Evolutionary conservation across 306 rosid genomes (phyloP).

Genomic region (Boehmeria nivea): DNA sequence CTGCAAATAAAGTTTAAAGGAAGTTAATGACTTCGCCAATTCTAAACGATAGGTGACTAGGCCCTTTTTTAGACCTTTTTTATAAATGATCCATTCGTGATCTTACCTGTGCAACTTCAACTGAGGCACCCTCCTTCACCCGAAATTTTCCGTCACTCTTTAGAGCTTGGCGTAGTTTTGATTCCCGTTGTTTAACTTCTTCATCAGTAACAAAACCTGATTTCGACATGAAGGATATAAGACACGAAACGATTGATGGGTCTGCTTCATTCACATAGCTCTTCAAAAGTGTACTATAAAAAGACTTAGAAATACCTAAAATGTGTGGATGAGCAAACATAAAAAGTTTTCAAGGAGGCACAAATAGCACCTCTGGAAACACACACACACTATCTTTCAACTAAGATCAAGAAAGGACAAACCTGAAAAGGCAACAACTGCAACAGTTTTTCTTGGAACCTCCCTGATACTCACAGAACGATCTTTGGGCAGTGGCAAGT

Average conservation of each 20-base stretch:
- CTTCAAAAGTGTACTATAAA: too few species aligned
- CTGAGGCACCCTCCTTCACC: constrained; percentile 52
- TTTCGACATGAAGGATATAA: constrained; percentile 8
- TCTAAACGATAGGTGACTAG: too few species aligned
- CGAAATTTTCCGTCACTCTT: constrained; percentile 49
- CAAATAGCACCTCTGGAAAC: not conserved
- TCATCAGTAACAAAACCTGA: constrained; percentile 74
- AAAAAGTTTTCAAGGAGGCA: constrained; percentile 10
- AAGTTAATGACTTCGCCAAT: constrained; percentile 12
- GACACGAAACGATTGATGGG: not conserved
- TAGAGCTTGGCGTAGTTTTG: constrained; percentile 54
- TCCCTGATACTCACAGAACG: constrained; percentile 70
- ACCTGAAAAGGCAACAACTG: constrained; percentile 91
- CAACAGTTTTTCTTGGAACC: constrained; percentile 64
- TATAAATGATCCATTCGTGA: too few species aligned
- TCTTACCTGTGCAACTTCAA: constrained; percentile 78
- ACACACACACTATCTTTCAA: not conserved
- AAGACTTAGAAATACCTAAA: too few species aligned
- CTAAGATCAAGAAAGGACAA: constrained; percentile 28
- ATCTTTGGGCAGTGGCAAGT: constrained; percentile 76
- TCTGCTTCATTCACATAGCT: too few species aligned
- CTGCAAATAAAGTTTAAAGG: constrained; percentile 50
- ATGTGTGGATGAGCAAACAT: too few species aligned
- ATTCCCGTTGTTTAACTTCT: constrained; percentile 58
- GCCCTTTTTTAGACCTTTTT: too few species aligned